These are phyloP conservation scores for Pyrenochaeta sp. DNA, from an alignment of 2,329 filamentous ascomycete genomes.

Conservation along the genomic window DNA sequence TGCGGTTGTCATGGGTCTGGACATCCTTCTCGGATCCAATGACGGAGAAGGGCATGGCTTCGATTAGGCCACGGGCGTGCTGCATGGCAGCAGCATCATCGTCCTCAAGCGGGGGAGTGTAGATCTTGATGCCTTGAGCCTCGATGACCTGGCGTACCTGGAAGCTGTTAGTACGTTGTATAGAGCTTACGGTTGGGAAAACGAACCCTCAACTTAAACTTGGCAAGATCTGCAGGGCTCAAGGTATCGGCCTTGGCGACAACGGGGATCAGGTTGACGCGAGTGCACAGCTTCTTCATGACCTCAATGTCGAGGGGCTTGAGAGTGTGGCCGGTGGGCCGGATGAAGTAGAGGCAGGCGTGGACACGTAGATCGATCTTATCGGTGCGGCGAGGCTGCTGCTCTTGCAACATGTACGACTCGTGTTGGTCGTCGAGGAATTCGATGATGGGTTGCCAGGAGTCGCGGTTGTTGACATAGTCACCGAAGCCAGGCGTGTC, in stretches of 20 bases:
- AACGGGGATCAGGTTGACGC: constrained; percentile 97
- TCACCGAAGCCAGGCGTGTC: constrained; percentile 99
- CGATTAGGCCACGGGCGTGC: constrained; percentile 93
- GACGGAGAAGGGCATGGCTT: constrained; percentile 97
- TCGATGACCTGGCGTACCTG: constrained; percentile 95
- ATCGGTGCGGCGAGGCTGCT: constrained; percentile 95
- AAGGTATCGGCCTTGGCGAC: constrained; percentile 98
- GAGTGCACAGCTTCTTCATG: constrained; percentile 98
- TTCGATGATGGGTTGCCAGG: constrained; percentile 99
- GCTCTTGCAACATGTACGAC: constrained; percentile 99
- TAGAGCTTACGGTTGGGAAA: background rate
- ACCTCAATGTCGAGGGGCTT: constrained; percentile 99
- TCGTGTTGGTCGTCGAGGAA: constrained; percentile 99
- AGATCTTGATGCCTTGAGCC: constrained; percentile 99
- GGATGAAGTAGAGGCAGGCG: constrained; percentile 98
- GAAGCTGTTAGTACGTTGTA: constrained; percentile 19
- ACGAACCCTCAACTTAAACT: constrained; percentile 93
- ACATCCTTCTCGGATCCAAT: constrained; percentile 99
- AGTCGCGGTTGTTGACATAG: constrained; percentile 99
- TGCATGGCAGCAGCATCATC: constrained; percentile 96
- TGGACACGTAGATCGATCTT: constrained; percentile 99
- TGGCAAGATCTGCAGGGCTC: constrained; percentile 87
- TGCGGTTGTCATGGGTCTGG: constrained; percentile 92
- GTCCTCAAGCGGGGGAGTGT: constrained; percentile 96
- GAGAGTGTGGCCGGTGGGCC: constrained; percentile 95